Evolutionary conservation across 805 yeast genomes (phyloP).

Genomic region (Deakozyma indianensis): DNA sequence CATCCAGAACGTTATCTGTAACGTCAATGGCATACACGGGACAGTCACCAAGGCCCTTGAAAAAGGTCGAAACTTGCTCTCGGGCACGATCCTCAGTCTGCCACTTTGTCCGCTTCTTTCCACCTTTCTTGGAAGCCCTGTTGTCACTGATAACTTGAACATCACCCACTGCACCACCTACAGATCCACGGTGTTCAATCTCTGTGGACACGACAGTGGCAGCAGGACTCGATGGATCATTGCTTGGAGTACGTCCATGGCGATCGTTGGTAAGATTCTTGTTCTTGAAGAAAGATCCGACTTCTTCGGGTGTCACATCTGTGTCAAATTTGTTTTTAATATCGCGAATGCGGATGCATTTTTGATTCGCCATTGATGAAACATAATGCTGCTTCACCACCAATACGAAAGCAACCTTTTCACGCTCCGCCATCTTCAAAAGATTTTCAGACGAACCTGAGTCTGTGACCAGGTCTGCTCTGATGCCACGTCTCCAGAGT

Average conservation of each 20-base stretch:
- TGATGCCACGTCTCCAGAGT: conserved; percentile 67
- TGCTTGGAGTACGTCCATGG: neutral
- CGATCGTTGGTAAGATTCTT: conserved; percentile 14
- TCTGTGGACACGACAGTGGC: conserved; percentile 1
- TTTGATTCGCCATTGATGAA: conserved; percentile 25
- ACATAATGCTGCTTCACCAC: conserved; percentile 55
- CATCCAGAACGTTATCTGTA: conserved; percentile 71
- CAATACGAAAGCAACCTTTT: conserved; percentile 66
- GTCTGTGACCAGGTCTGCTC: conserved; percentile 45
- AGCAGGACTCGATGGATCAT: conserved; percentile 10
- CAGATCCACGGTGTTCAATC: conserved; percentile 1
- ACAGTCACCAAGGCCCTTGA: conserved; percentile 43
- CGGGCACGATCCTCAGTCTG: conserved; percentile 65
- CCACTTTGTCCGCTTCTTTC: conserved; percentile 63
- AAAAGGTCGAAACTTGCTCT: conserved; percentile 38
- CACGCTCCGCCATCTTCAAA: conserved; percentile 43
- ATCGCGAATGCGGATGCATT: conserved; percentile 58
- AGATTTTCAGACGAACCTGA: conserved; percentile 45
- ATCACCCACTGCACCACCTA: neutral
- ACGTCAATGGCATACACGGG: conserved; percentile 70
- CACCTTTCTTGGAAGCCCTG: conserved; percentile 61
- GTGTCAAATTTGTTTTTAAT: conserved; percentile 53
- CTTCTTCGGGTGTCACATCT: conserved; percentile 62
- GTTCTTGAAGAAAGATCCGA: conserved; percentile 29
- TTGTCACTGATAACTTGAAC: conserved; percentile 41